phyloP scores from a whole-genome alignment of 2,329 filamentous ascomycete species.

The Annulohypoxylon truncatum region DNA sequence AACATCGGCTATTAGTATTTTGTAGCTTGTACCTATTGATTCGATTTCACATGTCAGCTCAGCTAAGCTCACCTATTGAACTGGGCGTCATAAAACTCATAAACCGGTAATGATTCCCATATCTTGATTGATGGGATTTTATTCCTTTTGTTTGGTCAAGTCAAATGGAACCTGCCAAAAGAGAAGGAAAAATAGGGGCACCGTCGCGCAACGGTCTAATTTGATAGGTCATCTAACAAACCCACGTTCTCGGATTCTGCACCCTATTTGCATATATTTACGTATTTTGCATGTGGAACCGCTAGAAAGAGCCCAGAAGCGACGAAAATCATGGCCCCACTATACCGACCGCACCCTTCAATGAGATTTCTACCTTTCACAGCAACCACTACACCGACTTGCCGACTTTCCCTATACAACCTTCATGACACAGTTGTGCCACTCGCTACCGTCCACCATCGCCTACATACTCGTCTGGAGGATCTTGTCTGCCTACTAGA shows the following conservation, averaged over 20 bases:
- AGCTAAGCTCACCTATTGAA: not conserved
- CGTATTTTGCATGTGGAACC: not conserved
- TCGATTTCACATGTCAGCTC: conserved; percentile 22
- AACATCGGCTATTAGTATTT: not conserved
- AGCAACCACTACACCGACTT: conserved; percentile 21
- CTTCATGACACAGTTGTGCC: conserved; percentile 26
- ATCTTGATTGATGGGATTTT: conserved; percentile 14
- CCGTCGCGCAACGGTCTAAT: conserved; percentile 13
- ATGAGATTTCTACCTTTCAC: conserved; percentile 8
- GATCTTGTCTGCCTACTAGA: not conserved
- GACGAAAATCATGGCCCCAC: conserved; percentile 29
- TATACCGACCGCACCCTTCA: not conserved
- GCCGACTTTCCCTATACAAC: conserved; percentile 11
- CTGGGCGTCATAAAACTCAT: not conserved
- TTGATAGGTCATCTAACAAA: conserved; percentile 24
- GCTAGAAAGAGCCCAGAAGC: not conserved
- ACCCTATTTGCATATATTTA: conserved; percentile 36
- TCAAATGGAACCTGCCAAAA: conserved; percentile 17
- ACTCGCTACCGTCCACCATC: not conserved
- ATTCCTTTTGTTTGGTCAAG: conserved; percentile 17
- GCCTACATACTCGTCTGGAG: not conserved
- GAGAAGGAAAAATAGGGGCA: conserved; percentile 15
- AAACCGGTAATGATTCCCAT: conserved; percentile 4
- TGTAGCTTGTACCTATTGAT: not conserved
- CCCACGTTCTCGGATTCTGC: conserved; percentile 32